phyloP scores from a whole-genome alignment of 1,284 basidiomycete genomes.

The Cutaneotrichosporon sp. region DNA sequence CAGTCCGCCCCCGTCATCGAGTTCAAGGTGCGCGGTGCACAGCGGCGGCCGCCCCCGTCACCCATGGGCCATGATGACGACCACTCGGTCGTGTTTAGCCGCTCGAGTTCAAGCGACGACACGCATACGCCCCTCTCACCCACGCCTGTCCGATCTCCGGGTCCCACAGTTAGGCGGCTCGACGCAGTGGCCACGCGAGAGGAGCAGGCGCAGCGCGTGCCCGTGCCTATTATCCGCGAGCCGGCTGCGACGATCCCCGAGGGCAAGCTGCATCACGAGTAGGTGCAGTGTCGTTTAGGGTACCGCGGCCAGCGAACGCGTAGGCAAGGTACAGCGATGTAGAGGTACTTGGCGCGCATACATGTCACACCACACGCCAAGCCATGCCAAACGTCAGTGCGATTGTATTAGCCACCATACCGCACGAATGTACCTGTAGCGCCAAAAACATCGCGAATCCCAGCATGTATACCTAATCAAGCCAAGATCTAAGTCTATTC shows the following conservation, averaged over 20 bases:
- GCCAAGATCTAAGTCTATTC: conserved; percentile 4
- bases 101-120: not conserved
- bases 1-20: conserved; percentile 25
- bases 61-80: not conserved
- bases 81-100: conserved; percentile 4
- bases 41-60: conserved; percentile 10
- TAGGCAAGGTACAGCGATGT: too few species aligned
- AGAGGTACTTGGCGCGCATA: too few species aligned
- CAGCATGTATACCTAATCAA: conserved; percentile 6
- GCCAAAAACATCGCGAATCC: not conserved
- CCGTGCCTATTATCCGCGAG: not conserved
- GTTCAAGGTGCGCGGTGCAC: conserved; percentile 25
- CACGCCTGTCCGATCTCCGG: not conserved
- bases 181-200: not conserved
- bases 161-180: not conserved
- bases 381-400: too few species aligned
- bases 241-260: not conserved
- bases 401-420: too few species aligned
- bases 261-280: conserved; percentile 1
- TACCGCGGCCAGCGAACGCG: too few species aligned
- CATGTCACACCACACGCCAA: too few species aligned
- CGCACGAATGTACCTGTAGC: not conserved
- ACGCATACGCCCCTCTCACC: not conserved
- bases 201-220: not conserved
- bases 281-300: not conserved